Base-by-base conservation (phyloP, 106 monocot genomes). In the Agapanthus africanus region DNA sequence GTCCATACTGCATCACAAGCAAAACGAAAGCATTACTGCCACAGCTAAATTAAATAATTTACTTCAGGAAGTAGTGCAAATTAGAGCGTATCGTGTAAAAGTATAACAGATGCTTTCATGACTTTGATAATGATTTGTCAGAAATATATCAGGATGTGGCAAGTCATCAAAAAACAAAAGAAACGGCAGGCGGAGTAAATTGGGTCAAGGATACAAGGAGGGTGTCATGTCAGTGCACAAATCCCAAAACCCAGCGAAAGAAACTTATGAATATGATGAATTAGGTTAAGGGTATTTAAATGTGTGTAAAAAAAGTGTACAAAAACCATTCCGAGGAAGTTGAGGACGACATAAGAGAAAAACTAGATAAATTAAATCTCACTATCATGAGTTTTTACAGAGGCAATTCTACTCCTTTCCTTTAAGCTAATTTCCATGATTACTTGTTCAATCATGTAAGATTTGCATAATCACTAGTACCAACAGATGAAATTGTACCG, bases 1-100 rank as follows among this genome's bases (percentile, higher is more conserved):
- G 57, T 91, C 91, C 85, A 86, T 74, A 56, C 95, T 95, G 86
- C 34, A 79, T 6, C 6, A 39, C 23, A 64, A 23, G 25, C 19
- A 64, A 64, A 64, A 64, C 11, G 14, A 38, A 25, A 3, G 21
- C n/a, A 37, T 22, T 13, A 7, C 41, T 4, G 31, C 10, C n/a
- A n/a, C n/a, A n/a, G n/a, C n/a, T n/a, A n/a, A n/a, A n/a, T n/a
- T n/a, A n/a, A n/a, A n/a, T n/a, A n/a, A n/a, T n/a, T n/a, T n/a
- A n/a, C n/a, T n/a, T n/a, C n/a, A n/a, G n/a, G n/a, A n/a, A n/a
- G n/a, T n/a, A n/a, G n/a, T n/a, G n/a, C n/a, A n/a, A n/a, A n/a
- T n/a, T n/a, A n/a, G n/a, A n/a, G n/a, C n/a, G n/a, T n/a, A n/a
- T n/a, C n/a, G n/a, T n/a, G n/a, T n/a, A n/a, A n/a, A n/a, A n/a